Evolutionary conservation across 257 asterid species (phyloP).

Genomic region (Penstemon davidsonii): DNA sequence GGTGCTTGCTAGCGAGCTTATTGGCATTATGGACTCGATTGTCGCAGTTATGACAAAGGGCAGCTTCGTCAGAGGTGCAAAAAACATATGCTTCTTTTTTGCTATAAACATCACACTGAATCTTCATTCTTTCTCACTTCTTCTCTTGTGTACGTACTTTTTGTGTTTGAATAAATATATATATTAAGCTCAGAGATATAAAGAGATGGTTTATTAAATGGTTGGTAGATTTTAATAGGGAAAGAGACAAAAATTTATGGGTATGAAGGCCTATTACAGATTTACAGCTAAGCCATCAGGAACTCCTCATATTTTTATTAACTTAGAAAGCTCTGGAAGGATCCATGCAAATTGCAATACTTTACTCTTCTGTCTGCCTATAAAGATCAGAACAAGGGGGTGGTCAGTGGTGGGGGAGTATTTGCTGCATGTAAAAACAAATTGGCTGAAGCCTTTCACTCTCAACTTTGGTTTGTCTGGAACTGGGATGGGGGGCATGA

Average conservation of each 20-base stretch:
- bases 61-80: conserved; percentile 88
- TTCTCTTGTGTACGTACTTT: too few species aligned
- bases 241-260: too few species aligned
- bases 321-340: conserved; percentile 49
- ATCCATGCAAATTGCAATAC: conserved; percentile 30
- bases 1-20: conserved; percentile 74
- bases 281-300: conserved; percentile 38
- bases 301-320: conserved; percentile 31
- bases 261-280: too few species aligned
- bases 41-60: conserved; percentile 72
- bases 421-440: too few species aligned
- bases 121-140: conserved; percentile 77
- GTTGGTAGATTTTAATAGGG: too few species aligned
- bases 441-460: too few species aligned
- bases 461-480: conserved; percentile 20
- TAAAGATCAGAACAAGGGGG: not conserved
- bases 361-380: conserved; percentile 30
- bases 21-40: conserved; percentile 73
- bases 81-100: conserved; percentile 70
- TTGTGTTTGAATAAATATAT: too few species aligned
- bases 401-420: not conserved
- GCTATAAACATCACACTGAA: conserved; percentile 78
- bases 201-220: conserved; percentile 21
- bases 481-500: conserved; percentile 25
- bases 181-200: too few species aligned